Evolutionary conservation across 352 stramenopile genomes (phyloP), one percentile per base, ranked within the genome.

Genomic region (Phytophthora foliorum): DNA sequence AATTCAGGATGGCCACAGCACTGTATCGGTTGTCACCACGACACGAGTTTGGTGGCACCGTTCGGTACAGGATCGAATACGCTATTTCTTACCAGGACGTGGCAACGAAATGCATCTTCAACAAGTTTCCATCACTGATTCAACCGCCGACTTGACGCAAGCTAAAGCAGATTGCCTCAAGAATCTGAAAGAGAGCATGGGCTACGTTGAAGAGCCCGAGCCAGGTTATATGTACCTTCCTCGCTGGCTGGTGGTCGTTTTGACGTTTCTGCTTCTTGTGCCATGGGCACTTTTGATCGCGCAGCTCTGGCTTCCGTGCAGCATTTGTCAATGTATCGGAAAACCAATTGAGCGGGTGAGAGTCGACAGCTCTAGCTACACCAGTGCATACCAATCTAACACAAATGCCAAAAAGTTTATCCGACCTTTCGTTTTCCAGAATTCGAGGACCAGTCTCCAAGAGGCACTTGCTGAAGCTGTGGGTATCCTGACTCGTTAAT

Each of bases 171-270:
- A 75, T 10, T 71, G 65, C 21, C 57, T 72, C 16, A 61, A 59
- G 11, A 52, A 72, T 17, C 41, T 78, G 25, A 73, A 79, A 29
- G 61, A 77, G 16, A 65, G 67, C 16, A 55, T 78, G 38, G 59
- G 72, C 10, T 83, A 82, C 21, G 69, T 74, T n/a, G 67, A 63
- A 25, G 69, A 84, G 10, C 57, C 52, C 14, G n/a, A 74, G 2
- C 24, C 46, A 8, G 61, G 44, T 11, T 29, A 67, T 34, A 41
- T 57, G 21, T 34, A 61, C 34, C 57, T 68, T 21, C 29, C 49
- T 48, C 29, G 50, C 2, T 73, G 72, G 49, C 63, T 36, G 19
- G 46, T 54, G 7, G n/a, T 49, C 16, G 21, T 53, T 29, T 21
- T 55, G 13, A 36, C 21, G 19, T 11, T 52, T n/a, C 14, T 67